Evolutionary conservation across 257 asterid species (phyloP).

Genomic region (Ilex asprella): DNA sequence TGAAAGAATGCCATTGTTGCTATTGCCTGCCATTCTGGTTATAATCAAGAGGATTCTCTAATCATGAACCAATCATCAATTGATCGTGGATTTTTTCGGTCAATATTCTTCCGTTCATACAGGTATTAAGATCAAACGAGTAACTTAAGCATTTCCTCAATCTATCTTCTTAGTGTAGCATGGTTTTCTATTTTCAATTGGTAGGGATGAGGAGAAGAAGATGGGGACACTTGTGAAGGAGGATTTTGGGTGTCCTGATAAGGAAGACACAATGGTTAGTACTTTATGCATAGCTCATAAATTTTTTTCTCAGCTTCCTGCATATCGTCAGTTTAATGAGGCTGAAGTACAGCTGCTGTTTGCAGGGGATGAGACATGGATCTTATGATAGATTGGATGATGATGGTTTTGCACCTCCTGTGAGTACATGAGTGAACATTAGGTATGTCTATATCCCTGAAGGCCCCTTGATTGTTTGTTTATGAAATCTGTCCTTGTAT

Average conservation of each 20-base stretch:
- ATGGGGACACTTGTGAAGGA: conserved; percentile 23
- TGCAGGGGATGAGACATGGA: conserved; percentile 23
- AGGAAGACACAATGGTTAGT: conserved; percentile 14
- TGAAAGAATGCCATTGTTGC: conserved; percentile 21
- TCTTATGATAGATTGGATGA: conserved; percentile 19
- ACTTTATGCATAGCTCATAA: neutral
- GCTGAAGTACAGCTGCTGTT: neutral
- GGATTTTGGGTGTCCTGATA: conserved; percentile 17
- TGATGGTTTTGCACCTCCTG: conserved; percentile 23
- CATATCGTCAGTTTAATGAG: neutral
- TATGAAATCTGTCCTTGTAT: neutral
- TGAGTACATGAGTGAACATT: neutral
- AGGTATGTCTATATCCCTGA: neutral
- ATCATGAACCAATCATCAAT: conserved; percentile 26
- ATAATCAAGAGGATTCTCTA: conserved; percentile 22
- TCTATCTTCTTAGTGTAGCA: neutral
- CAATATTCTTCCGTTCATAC: conserved; percentile 20
- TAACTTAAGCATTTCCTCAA: neutral
- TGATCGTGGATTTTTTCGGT: conserved; percentile 23
- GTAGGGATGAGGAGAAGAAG: conserved; percentile 21
- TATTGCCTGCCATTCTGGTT: conserved; percentile 21
- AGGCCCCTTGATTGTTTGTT: too few species aligned
- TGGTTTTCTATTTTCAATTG: neutral
- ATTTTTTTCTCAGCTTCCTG: neutral
- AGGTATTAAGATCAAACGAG: conserved; percentile 1